phyloP scores from a whole-genome alignment of 805 yeast species.

The Torulaspora delbrueckii region DNA sequence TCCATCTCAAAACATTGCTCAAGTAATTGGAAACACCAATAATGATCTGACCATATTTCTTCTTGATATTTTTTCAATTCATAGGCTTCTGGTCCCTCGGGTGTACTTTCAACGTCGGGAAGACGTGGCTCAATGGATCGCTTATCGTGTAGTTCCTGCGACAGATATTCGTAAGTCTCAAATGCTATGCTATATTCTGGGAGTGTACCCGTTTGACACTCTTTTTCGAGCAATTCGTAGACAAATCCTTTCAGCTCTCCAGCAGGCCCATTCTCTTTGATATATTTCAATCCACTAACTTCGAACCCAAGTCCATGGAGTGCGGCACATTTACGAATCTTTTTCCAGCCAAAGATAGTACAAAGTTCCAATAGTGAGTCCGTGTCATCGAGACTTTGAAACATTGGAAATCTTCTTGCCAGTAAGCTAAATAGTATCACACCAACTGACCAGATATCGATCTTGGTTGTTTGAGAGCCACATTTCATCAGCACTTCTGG shows the following conservation, averaged over 20 bases:
- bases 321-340: conserved; percentile 70
- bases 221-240: conserved; percentile 27
- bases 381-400: conserved; percentile 87
- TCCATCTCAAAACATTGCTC: conserved; percentile 55
- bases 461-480: conserved; percentile 70
- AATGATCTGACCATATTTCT: conserved; percentile 36
- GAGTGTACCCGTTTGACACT: conserved; percentile 50
- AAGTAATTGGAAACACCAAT: conserved; percentile 49
- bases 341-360: conserved; percentile 67
- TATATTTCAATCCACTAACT: conserved; percentile 47
- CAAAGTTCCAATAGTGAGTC: conserved; percentile 88
- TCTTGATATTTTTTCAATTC: conserved; percentile 32
- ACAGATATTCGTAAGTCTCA: conserved; percentile 52
- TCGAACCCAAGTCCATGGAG: conserved; percentile 88
- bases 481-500: conserved; percentile 90
- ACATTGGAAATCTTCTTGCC: conserved; percentile 81
- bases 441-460: conserved; percentile 93
- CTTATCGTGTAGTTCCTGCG: conserved; percentile 37
- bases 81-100: conserved; percentile 17
- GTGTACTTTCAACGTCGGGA: conserved; percentile 13
- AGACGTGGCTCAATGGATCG: conserved; percentile 27
- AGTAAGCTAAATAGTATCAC: conserved; percentile 76
- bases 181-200: conserved; percentile 69
- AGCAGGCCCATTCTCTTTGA: conserved; percentile 38
- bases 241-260: conserved; percentile 33